phyloP scores from a whole-genome alignment of 371 early-diverging fungal species.

The Capillidium heterosporum region DNA sequence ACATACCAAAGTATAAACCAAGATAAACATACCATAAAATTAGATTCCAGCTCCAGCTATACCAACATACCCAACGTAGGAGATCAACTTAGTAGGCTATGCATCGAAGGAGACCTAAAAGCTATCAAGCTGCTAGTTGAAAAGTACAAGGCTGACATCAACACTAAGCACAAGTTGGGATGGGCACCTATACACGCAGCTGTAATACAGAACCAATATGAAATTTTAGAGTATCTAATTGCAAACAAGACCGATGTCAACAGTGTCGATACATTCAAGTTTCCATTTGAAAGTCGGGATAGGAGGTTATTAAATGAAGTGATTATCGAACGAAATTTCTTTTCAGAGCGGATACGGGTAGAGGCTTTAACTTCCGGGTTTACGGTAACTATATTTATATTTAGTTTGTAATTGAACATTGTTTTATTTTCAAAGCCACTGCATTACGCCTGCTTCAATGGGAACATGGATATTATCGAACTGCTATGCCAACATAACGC shows the following conservation, averaged over 20 bases:
- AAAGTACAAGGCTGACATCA: too few relatives aligned
- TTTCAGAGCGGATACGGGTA: not conserved
- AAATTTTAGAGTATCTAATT: not conserved
- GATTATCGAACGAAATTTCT: not conserved
- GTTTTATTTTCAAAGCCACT: conserved; percentile 17
- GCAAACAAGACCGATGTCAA: not conserved
- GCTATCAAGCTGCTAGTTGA: too few relatives aligned
- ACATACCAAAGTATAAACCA: too few relatives aligned
- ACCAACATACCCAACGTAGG: too few relatives aligned
- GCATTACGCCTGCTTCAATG: conserved; percentile 41
- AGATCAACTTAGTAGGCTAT: too few relatives aligned
- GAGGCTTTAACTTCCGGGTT: conserved; percentile 1
- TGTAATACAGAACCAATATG: not conserved
- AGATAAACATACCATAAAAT: too few relatives aligned
- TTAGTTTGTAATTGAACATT: not conserved
- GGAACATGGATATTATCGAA: conserved; percentile 27
- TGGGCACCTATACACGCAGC: not conserved
- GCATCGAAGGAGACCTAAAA: too few relatives aligned
- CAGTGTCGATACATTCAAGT: not conserved
- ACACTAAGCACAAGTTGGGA: not conserved
- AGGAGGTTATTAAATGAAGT: not conserved
- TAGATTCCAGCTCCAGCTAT: too few relatives aligned
- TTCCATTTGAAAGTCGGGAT: not conserved
- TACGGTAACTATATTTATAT: not conserved
- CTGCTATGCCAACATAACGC: conserved; percentile 39